Evolutionary conservation across 2,329 filamentous ascomycete species (phyloP).

Genomic region (Fusarium secorum): DNA sequence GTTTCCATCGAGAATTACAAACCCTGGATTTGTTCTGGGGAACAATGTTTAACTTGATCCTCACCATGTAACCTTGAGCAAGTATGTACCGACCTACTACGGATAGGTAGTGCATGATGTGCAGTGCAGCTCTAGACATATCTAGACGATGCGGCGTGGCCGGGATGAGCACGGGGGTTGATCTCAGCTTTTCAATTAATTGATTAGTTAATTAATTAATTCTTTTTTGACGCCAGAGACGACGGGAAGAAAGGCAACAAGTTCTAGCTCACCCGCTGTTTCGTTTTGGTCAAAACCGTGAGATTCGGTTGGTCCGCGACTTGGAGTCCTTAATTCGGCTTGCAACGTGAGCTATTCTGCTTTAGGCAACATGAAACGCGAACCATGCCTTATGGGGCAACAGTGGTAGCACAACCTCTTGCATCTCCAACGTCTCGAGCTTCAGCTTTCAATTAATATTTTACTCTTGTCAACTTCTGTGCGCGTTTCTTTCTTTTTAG

Average conservation of each 20-base stretch:
- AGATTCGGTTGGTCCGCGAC: slow-evolving; percentile 17
- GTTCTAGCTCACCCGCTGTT: not conserved
- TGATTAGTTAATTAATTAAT: not conserved
- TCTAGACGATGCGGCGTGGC: slow-evolving; percentile 4
- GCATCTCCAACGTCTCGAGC: slow-evolving; percentile 28
- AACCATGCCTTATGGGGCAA: slow-evolving; percentile 7
- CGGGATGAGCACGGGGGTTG: slow-evolving; percentile 10
- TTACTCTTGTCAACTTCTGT: slow-evolving; percentile 8
- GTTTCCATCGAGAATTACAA: not conserved
- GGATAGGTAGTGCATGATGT: not conserved
- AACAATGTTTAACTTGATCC: slow-evolving; percentile 6
- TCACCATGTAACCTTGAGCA: not conserved
- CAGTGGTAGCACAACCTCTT: not conserved
- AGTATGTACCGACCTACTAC: not conserved
- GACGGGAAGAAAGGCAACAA: not conserved
- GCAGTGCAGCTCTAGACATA: not conserved
- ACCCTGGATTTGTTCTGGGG: slow-evolving; percentile 3
- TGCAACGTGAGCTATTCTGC: slow-evolving; percentile 27
- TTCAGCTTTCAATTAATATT: slow-evolving; percentile 14
- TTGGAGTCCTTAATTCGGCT: slow-evolving; percentile 28
- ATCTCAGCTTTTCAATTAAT: not conserved
- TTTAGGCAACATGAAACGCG: slow-evolving; percentile 22
- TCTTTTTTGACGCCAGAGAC: not conserved
- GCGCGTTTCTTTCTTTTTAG: slow-evolving; percentile 23
- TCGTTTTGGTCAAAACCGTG: slow-evolving; percentile 4